Conservation (phyloP, 495 filamentous ascomycete species). For the Penicillium salamii region DNA sequence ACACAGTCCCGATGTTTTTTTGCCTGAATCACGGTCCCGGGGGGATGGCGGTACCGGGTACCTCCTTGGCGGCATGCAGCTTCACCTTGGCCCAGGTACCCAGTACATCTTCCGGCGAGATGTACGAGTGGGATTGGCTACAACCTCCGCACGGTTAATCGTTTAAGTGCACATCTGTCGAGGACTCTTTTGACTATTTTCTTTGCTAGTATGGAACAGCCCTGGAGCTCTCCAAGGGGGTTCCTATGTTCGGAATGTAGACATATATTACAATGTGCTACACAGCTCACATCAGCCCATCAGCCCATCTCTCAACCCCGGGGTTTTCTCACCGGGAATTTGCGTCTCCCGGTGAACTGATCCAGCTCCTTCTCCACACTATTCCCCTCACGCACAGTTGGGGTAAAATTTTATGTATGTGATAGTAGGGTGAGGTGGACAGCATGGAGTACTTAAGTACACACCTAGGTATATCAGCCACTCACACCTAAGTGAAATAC, state of each 20-base stretch:
- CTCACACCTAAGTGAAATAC: too few relatives aligned
- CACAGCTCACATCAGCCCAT: background rate
- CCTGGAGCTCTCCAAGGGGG: too few relatives aligned
- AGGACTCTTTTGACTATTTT: too few relatives aligned
- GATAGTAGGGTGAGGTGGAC: too few relatives aligned
- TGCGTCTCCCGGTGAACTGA: constrained; percentile 35
- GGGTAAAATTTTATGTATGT: constrained; percentile 35
- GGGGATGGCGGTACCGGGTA: constrained; percentile 31
- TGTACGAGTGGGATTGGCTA: constrained; percentile 23
- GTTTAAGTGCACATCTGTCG: background rate
- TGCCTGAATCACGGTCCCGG: constrained; percentile 41
- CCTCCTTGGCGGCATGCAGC: constrained; percentile 12
- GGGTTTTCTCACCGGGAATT: constrained; percentile 15
- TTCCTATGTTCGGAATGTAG: background rate
- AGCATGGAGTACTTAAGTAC: too few relatives aligned
- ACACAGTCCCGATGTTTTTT: constrained; percentile 30
- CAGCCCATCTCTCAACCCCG: background rate
- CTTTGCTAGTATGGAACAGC: too few relatives aligned
- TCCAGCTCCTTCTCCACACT: constrained; percentile 19
- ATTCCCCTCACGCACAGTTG: constrained; percentile 39
- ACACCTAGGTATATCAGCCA: too few relatives aligned
- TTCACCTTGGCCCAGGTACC: constrained; percentile 8
- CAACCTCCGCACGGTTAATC: constrained; percentile 14
- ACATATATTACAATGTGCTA: too few relatives aligned
- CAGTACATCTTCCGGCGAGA: constrained; percentile 18